Conservation (phyloP, 1,284 basidiomycete species). For the Porodaedalea pini region DNA sequence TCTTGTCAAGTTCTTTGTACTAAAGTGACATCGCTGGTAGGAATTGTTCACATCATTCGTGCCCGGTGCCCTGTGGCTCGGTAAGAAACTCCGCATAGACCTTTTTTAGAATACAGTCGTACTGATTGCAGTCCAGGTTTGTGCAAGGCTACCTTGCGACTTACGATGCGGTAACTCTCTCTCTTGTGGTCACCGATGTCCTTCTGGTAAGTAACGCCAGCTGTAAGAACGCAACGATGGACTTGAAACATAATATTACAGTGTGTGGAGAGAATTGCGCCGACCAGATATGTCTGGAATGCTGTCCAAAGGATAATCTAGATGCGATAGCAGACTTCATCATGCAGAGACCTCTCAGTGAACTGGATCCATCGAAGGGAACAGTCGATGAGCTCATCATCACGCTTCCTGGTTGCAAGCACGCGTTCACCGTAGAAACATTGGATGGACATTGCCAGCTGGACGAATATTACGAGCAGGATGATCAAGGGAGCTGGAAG, state of each 20-base stretch:
- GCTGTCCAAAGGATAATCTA: slow-evolving; percentile 40
- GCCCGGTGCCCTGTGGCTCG: slow-evolving; percentile 67
- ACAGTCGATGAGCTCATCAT: slow-evolving; percentile 53
- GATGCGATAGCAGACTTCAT: slow-evolving; percentile 55
- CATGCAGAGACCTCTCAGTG: slow-evolving; percentile 47
- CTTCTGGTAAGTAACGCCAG: slow-evolving; percentile 50
- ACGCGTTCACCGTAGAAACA: slow-evolving; percentile 69
- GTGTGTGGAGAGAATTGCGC: slow-evolving; percentile 69
- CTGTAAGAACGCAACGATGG: neutral
- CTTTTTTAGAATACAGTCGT: neutral
- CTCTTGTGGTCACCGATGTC: slow-evolving; percentile 60
- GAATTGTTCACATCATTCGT: slow-evolving; percentile 51
- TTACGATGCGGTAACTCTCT: slow-evolving; percentile 46
- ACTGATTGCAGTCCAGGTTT: slow-evolving; percentile 43
- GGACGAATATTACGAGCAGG: slow-evolving; percentile 46
- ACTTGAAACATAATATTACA: slow-evolving; percentile 28
- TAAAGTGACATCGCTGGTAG: slow-evolving; percentile 27
- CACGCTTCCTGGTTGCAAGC: slow-evolving; percentile 56
- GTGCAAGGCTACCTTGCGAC: slow-evolving; percentile 66
- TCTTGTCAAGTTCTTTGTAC: neutral
- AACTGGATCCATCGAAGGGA: slow-evolving; percentile 42
- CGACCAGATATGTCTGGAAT: slow-evolving; percentile 52
- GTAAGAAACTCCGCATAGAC: slow-evolving; percentile 37
- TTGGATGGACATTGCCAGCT: slow-evolving; percentile 60
- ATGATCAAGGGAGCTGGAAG: slow-evolving; percentile 37